These are phyloP conservation scores for Tremella fuciformis DNA, from an alignment of 768 basidiomycete genomes.

Conservation along the genomic window DNA sequence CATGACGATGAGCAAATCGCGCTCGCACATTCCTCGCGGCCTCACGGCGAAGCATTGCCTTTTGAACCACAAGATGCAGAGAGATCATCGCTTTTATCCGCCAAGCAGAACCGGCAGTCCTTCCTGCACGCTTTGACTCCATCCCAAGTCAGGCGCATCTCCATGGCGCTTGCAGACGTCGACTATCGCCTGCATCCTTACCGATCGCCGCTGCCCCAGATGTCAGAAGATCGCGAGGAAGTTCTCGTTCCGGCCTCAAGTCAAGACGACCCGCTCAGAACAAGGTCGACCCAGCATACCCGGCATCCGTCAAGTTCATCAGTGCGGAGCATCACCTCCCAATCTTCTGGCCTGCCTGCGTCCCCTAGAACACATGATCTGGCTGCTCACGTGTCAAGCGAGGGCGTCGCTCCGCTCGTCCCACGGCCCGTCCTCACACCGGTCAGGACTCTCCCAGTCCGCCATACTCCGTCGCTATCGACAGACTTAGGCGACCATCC, in stretches of 20 bases:
- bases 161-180: conserved; percentile 37
- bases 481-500: conserved; percentile 14
- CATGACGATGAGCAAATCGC: no score
- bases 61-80: not conserved
- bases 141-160: conserved; percentile 44
- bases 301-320: not conserved
- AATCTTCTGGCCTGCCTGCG: conserved; percentile 16
- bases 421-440: conserved; percentile 33
- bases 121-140: conserved; percentile 33
- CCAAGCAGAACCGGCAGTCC: conserved; percentile 24
- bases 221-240: conserved; percentile 32
- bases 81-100: not conserved
- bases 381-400: conserved; percentile 23
- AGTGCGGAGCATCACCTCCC: not conserved
- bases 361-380: conserved; percentile 38
- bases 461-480: conserved; percentile 25
- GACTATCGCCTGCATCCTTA: conserved; percentile 11
- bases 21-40: not conserved
- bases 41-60: not conserved
- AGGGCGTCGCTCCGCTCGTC: not conserved
- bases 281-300: conserved; percentile 17
- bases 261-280: conserved; percentile 2
- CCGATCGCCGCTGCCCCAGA: not conserved
- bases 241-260: conserved; percentile 31
- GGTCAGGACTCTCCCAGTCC: conserved; percentile 24